Base-by-base conservation (phyloP, 805 yeast species). In the Hyphopichia homilentoma region DNA sequence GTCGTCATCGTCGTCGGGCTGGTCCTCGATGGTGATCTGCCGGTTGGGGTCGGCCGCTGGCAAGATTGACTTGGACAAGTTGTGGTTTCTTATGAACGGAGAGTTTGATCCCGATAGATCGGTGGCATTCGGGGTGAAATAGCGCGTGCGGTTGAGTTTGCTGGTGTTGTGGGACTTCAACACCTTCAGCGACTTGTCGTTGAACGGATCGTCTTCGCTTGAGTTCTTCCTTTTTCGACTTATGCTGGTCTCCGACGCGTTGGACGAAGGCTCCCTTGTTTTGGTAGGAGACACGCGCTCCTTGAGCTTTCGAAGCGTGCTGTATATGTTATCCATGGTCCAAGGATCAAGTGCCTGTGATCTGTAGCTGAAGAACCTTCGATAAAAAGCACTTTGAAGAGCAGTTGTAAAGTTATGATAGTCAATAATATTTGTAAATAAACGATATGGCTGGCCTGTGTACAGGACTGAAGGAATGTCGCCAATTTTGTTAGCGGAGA, bases 171-270 rank as follows among this genome's bases (percentile, higher is more conserved):
- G 28, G 16, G 21, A 17, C 36, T 19, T 35, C 18, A 24, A 6
- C 7, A 5, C 24, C 16, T 21, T 15, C 14, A 5, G 27, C 7
- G 19, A 15, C 30, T 22, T 24, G 30, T 57, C 64, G 28, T 49
- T 45, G 38, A 57, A 58, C 5, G 64, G 64, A 33, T 57, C 57
- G 24, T 53, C 59, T 11, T 42, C 50, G 25, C 29, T 38, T n/a
- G 37, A 19, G 8, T 25, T 18, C 30, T 21, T 36, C 18, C 35
- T 24, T 19, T 29, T 45, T 41, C 21, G 32, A 32, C 30, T 34
- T 13, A 32, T 30, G 12, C 30, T 16, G 13, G 39, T 25, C 21
- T 32, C 34, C 7, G 41, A 32, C 32, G 47, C 42, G 40, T 30
- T 26, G 8, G 21, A 11, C 8, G 21, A 6, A 9, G 27, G 7